These are phyloP conservation scores for Jatropha curcas DNA, from an alignment of 345 rosid genomes.

Conservation along the genomic window DNA sequence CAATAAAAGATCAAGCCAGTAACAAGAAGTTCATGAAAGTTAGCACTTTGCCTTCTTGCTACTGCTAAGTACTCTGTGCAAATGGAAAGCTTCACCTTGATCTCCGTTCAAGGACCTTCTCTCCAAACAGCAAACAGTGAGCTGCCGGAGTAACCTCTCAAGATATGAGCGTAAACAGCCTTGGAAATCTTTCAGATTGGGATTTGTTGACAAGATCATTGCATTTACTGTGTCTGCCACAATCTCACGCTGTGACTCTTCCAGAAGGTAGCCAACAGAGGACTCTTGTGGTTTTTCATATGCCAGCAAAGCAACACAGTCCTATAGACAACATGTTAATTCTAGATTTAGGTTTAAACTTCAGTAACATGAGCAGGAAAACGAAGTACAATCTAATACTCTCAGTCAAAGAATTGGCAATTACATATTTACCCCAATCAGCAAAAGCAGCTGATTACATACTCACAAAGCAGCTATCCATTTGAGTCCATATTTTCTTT, in stretches of 20 bases:
- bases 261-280: slow-evolving; percentile 67
- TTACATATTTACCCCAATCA: neutral
- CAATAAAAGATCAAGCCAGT: neutral
- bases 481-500: neutral
- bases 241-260: slow-evolving; percentile 75
- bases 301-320: slow-evolving; percentile 82
- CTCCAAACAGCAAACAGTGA: slow-evolving; percentile 76
- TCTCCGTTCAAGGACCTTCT: slow-evolving; percentile 66
- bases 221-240: slow-evolving; percentile 90
- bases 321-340: slow-evolving; percentile 42
- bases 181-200: slow-evolving; percentile 49
- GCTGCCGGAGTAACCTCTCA: slow-evolving; percentile 79
- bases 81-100: slow-evolving; percentile 82
- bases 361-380: too few species aligned
- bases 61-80: slow-evolving; percentile 50
- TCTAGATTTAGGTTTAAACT: neutral
- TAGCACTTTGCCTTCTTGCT: slow-evolving; percentile 38
- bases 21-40: neutral
- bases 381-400: too few species aligned
- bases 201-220: slow-evolving; percentile 69
- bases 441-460: neutral
- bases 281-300: slow-evolving; percentile 69
- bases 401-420: neutral
- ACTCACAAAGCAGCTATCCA: neutral
- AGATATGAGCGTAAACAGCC: slow-evolving; percentile 62